Conservation (phyloP, 441 rosid species). For the Euphorbia corollata region DNA sequence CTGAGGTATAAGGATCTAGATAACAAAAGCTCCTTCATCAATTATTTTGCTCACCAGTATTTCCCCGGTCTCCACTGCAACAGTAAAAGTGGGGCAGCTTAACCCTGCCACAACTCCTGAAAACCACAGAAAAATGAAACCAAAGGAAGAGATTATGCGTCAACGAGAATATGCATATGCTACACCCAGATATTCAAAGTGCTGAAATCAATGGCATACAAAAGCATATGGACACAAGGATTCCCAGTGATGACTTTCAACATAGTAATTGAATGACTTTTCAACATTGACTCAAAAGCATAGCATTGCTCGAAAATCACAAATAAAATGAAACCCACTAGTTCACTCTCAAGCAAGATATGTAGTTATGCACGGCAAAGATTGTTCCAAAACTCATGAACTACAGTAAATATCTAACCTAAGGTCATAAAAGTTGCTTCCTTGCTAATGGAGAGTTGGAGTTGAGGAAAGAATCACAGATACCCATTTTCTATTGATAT, state of each 20-base stretch:
- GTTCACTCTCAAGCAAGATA: background rate
- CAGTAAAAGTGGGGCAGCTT: conserved; percentile 85
- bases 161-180: background rate
- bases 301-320: background rate
- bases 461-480: background rate
- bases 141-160: background rate
- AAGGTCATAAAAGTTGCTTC: background rate
- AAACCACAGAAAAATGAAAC: conserved; percentile 4
- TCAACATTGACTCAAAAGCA: background rate
- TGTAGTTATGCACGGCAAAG: background rate
- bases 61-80: conserved; percentile 65
- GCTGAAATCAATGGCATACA: background rate
- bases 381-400: background rate
- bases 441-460: background rate
- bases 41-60: conserved; percentile 26
- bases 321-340: background rate
- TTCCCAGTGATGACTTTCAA: background rate
- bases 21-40: conserved; percentile 8
- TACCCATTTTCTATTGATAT: background rate
- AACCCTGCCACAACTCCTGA: conserved; percentile 73
- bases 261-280: background rate
- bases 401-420: background rate
- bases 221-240: background rate
- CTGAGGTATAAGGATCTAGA: background rate
- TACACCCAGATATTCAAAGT: background rate